Evolutionary conservation across 108 stramenopile species (phyloP).

Genomic region (Conticribra weissflogii): DNA sequence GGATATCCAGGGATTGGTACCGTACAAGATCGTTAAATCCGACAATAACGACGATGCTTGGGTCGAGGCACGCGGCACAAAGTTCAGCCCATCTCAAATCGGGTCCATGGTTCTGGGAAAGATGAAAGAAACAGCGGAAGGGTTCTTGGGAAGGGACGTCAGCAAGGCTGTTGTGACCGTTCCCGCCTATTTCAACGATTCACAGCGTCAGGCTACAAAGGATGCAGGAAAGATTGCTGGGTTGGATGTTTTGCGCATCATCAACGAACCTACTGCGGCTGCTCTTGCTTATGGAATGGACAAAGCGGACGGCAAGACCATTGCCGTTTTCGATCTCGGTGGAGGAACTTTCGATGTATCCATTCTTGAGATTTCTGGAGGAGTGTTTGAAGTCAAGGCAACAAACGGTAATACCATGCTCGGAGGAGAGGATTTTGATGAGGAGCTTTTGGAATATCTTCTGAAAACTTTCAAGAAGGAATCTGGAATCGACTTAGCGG

Average conservation of each 20-base stretch:
- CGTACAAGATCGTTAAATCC: slow-evolving; percentile 97
- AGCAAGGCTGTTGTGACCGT: slow-evolving; percentile 99
- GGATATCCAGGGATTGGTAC: slow-evolving; percentile 89
- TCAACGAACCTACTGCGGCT: slow-evolving; percentile 99
- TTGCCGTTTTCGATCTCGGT: slow-evolving; percentile 99
- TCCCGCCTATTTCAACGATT: slow-evolving; percentile 99
- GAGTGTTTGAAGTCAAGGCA: slow-evolving; percentile 99
- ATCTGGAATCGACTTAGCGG: slow-evolving; percentile 90
- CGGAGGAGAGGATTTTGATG: slow-evolving; percentile 99
- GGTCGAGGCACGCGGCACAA: slow-evolving; percentile 93
- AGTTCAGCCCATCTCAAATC: slow-evolving; percentile 97
- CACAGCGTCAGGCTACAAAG: slow-evolving; percentile 98
- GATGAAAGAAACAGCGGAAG: slow-evolving; percentile 99
- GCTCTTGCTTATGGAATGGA: slow-evolving; percentile 99
- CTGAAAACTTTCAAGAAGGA: slow-evolving; percentile 96
- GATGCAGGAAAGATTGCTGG: slow-evolving; percentile 99
- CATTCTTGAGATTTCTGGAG: slow-evolving; percentile 98
- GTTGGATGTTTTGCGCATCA: slow-evolving; percentile 98
- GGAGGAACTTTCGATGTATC: slow-evolving; percentile 99
- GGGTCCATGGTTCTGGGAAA: slow-evolving; percentile 98
- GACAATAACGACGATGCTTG: slow-evolving; percentile 96
- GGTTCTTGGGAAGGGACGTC: slow-evolving; percentile 95
- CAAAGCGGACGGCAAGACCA: slow-evolving; percentile 98
- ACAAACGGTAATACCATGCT: slow-evolving; percentile 99
- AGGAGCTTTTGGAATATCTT: slow-evolving; percentile 91